Conservation (phyloP, 192 early-diverging fungal genomes). For the Irineochytrium annulatum region DNA sequence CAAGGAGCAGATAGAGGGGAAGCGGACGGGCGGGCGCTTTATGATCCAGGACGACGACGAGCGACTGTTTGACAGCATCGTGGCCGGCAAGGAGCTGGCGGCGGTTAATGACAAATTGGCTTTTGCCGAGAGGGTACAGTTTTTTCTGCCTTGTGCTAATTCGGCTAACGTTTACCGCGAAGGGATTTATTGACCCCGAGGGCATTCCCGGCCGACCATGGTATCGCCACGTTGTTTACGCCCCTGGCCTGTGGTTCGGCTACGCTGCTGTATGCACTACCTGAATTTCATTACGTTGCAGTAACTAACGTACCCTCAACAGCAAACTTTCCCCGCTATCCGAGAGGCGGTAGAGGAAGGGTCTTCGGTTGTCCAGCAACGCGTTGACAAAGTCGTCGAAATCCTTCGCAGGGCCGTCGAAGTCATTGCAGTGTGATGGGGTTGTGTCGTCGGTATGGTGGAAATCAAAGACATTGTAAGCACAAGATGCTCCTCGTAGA, state of each 20-base stretch:
- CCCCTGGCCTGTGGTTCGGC: constrained; percentile 38
- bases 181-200: constrained; percentile 52
- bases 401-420: neutral
- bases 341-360: constrained; percentile 43
- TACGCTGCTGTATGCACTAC: neutral
- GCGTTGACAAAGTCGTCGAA: neutral
- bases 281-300: neutral
- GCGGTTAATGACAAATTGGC: constrained; percentile 44
- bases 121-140: constrained; percentile 44
- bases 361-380: neutral
- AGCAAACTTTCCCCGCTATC: constrained; percentile 52
- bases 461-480: too few species aligned
- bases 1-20: neutral
- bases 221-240: constrained; percentile 59
- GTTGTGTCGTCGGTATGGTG: too few species aligned
- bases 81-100: neutral
- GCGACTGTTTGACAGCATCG: too few species aligned
- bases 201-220: constrained; percentile 53
- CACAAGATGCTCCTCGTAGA: too few species aligned
- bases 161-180: neutral
- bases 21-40: neutral
- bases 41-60: constrained; percentile 8
- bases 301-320: constrained; percentile 6
- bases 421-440: too few species aligned
- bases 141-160: too few species aligned